Evolutionary conservation across 2,329 filamentous ascomycete genomes (phyloP).

Genomic region (Ceratocystis alfenasii): DNA sequence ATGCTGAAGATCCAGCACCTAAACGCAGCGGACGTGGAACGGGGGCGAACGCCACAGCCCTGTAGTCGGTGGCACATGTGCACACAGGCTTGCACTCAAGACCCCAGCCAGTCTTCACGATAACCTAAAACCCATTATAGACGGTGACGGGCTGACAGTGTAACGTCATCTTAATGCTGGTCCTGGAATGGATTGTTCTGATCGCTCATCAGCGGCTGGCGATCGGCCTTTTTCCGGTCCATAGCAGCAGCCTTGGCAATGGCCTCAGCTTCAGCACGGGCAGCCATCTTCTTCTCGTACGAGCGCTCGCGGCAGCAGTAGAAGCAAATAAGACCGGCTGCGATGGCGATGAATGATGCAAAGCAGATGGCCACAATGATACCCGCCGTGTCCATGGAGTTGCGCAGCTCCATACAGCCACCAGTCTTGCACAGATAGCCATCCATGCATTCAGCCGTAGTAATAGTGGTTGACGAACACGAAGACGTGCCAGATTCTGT

Average conservation of each 20-base stretch:
- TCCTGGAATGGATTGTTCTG: slow-evolving; percentile 32
- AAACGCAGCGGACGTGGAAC: not conserved
- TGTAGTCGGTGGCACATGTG: not conserved
- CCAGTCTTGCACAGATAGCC: slow-evolving; percentile 38
- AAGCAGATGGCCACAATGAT: slow-evolving; percentile 40
- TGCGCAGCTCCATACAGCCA: slow-evolving; percentile 34
- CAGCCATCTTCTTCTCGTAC: slow-evolving; percentile 34
- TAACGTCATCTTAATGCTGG: slow-evolving; percentile 23
- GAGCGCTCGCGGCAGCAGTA: slow-evolving; percentile 41
- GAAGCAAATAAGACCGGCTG: slow-evolving; percentile 36
- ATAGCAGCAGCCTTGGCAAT: slow-evolving; percentile 36
- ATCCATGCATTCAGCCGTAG: slow-evolving; percentile 33
- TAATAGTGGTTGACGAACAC: slow-evolving; percentile 32
- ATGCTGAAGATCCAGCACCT: not conserved
- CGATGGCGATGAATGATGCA: slow-evolving; percentile 31
- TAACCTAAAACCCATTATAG: not conserved
- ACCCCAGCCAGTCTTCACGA: too few relatives aligned
- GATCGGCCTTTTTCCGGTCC: slow-evolving; percentile 32
- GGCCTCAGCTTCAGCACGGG: slow-evolving; percentile 39
- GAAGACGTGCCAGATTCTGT: slow-evolving; percentile 28
- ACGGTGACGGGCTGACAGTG: not conserved
- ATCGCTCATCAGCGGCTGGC: slow-evolving; percentile 31
- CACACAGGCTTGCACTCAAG: too few relatives aligned
- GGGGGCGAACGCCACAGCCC: not conserved
- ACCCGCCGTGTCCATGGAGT: slow-evolving; percentile 34